A percentile compares a stretch with the other conserved stretches of the same genome.
Conservation (phyloP, 208 protist genomes). For the Acanthamoeba healyi region DNA sequence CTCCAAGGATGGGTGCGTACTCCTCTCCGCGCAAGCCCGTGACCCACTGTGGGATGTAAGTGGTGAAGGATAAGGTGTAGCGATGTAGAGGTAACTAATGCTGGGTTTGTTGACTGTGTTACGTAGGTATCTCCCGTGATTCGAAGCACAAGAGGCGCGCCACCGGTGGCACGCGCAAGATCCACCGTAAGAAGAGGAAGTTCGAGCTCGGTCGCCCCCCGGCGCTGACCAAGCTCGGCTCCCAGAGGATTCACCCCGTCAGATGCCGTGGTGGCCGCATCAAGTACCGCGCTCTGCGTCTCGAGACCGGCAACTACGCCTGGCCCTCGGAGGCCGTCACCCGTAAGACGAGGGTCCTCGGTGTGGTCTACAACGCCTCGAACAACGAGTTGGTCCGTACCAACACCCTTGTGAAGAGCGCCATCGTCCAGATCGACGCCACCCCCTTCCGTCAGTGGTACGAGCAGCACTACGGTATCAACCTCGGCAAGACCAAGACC, state of each 20-base stretch:
- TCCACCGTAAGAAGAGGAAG: slow-evolving; percentile 96
- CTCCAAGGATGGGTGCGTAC: slow-evolving; percentile 14
- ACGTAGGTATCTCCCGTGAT: slow-evolving; percentile 96
- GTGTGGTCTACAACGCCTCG: slow-evolving; percentile 99
- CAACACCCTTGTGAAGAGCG: slow-evolving; percentile 99
- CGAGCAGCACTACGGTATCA: slow-evolving; percentile 97
- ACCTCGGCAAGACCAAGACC: slow-evolving; percentile 97
- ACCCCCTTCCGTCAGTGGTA: slow-evolving; percentile 99
- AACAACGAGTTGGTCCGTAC: slow-evolving; percentile 99
- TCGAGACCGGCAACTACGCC: slow-evolving; percentile 99
- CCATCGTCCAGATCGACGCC: slow-evolving; percentile 98
- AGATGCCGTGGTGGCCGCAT: slow-evolving; percentile 98
- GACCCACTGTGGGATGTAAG: not conserved
- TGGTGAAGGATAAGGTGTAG: not conserved
- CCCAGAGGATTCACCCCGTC: slow-evolving; percentile 94
- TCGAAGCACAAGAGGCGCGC: slow-evolving; percentile 98
- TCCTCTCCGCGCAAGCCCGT: too few relatives aligned
- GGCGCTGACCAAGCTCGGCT: slow-evolving; percentile 97
- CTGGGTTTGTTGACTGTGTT: not conserved
- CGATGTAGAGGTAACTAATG: not conserved
- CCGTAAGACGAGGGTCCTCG: slow-evolving; percentile 96
- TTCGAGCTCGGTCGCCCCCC: slow-evolving; percentile 97
- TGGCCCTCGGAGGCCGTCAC: slow-evolving; percentile 92
- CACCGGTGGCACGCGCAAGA: slow-evolving; percentile 97
- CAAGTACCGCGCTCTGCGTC: slow-evolving; percentile 98